Evolutionary conservation across 208 protist genomes (phyloP).

Genomic region (Wallacemonas sp.): DNA sequence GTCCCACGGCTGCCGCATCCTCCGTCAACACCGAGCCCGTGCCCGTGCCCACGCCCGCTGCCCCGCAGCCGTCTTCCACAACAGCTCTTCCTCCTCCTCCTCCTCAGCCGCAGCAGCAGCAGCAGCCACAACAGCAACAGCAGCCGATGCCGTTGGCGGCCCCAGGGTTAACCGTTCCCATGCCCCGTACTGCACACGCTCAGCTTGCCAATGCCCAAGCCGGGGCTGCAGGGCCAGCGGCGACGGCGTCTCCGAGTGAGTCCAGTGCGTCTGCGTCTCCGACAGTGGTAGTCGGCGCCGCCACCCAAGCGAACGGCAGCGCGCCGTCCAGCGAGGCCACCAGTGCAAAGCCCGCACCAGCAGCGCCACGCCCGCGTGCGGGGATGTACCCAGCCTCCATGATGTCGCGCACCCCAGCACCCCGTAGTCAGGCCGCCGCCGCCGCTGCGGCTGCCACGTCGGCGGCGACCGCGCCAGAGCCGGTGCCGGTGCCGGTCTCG

Average conservation of each 20-base stretch:
- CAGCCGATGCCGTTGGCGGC: conserved; percentile 1
- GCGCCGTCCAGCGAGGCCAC: background rate
- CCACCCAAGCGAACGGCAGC: background rate
- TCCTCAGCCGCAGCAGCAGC: conserved; percentile 1
- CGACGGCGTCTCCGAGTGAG: background rate
- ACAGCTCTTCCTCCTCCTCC: background rate
- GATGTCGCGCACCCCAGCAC: conserved; percentile 3
- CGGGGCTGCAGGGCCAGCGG: background rate
- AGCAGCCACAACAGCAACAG: conserved; percentile 20
- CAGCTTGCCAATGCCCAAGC: conserved; percentile 12
- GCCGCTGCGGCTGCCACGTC: background rate
- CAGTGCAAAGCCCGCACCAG: background rate
- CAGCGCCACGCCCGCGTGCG: background rate
- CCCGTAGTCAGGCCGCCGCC: background rate
- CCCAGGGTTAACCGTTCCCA: conserved; percentile 19
- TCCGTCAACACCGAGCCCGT: background rate
- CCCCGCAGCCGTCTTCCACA: no score
- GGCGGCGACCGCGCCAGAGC: background rate
- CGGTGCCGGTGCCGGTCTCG: background rate
- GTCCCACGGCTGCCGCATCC: background rate
- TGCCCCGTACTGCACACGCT: conserved; percentile 20
- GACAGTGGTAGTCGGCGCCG: background rate
- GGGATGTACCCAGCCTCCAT: background rate
- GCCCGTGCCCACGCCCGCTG: background rate
- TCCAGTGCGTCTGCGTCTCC: background rate